phyloP scores from a whole-genome alignment of 1,284 basidiomycete genomes.

The Microbotryum intermedium region DNA sequence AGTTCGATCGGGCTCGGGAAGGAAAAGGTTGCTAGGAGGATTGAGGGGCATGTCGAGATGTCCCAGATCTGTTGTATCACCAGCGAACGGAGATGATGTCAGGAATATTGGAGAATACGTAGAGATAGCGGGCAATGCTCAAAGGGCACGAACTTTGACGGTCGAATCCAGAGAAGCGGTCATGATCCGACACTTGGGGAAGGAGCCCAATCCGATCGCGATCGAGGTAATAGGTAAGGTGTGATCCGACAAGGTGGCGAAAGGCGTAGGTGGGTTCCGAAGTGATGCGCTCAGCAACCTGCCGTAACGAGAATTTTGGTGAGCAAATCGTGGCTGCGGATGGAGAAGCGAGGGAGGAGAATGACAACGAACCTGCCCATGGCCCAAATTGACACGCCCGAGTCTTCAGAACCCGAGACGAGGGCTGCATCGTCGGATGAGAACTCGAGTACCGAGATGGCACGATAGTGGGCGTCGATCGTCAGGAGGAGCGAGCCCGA shows the following conservation, averaged over 20 bases:
- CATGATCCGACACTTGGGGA: slow-evolving; percentile 61
- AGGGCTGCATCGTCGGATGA: slow-evolving; percentile 70
- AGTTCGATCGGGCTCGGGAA: slow-evolving; percentile 50
- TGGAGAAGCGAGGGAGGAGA: slow-evolving; percentile 13
- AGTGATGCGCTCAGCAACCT: slow-evolving; percentile 23
- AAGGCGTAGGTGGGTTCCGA: slow-evolving; percentile 52
- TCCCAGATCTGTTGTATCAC: slow-evolving; percentile 26
- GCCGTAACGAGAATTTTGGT: neutral
- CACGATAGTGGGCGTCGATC: slow-evolving; percentile 92
- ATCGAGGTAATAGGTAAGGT: slow-evolving; percentile 81
- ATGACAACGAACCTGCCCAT: slow-evolving; percentile 57
- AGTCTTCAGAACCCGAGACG: slow-evolving; percentile 80
- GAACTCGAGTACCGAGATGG: slow-evolving; percentile 72
- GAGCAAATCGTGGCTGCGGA: slow-evolving; percentile 2
- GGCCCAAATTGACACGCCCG: slow-evolving; percentile 79
- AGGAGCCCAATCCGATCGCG: slow-evolving; percentile 63
- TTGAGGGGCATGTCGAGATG: slow-evolving; percentile 13
- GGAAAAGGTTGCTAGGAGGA: slow-evolving; percentile 32
- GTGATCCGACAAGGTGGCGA: slow-evolving; percentile 77
- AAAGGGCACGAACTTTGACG: slow-evolving; percentile 58
- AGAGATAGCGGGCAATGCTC: too few relatives aligned
- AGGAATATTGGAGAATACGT: too few relatives aligned
- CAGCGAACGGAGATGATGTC: neutral
- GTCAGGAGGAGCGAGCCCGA: slow-evolving; percentile 81
- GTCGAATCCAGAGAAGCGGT: slow-evolving; percentile 80